phyloP scores from a whole-genome alignment of 805 yeast species.

The Wickerhamomyces tratensis region DNA sequence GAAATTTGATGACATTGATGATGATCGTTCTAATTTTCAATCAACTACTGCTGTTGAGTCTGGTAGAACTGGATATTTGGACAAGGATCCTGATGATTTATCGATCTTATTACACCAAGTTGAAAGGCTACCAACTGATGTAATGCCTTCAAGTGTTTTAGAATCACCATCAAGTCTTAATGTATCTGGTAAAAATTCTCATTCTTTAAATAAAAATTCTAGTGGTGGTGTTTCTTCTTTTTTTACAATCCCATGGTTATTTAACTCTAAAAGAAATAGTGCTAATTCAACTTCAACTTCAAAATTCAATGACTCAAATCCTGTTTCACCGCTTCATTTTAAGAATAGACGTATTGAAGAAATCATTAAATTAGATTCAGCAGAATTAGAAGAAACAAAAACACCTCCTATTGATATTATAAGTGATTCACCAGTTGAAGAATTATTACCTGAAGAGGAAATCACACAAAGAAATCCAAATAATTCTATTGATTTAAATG shows the following conservation, averaged over 20 bases:
- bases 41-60: too few species aligned
- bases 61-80: too few species aligned
- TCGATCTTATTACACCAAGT: conserved; percentile 1
- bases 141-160: background rate
- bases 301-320: too few species aligned
- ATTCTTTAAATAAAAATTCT: too few species aligned
- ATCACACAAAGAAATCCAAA: background rate
- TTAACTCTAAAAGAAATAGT: too few species aligned
- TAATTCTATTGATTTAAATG: conserved; percentile 1
- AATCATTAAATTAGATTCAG: background rate
- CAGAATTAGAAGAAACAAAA: background rate
- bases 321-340: background rate
- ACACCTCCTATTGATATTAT: background rate
- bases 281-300: background rate
- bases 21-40: too few species aligned
- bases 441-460: background rate
- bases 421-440: conserved; percentile 1
- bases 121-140: conserved; percentile 10
- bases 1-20: too few species aligned
- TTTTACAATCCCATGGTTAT: too few species aligned
- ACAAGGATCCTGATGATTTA: background rate
- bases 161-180: background rate
- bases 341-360: background rate
- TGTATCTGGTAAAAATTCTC: too few species aligned
- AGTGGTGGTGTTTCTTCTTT: too few species aligned